Evolutionary conservation across 2,329 filamentous ascomycete species (phyloP), one percentile per base, ranked within the genome.

Genomic region (Pyrenophora tritici-repentis): DNA sequence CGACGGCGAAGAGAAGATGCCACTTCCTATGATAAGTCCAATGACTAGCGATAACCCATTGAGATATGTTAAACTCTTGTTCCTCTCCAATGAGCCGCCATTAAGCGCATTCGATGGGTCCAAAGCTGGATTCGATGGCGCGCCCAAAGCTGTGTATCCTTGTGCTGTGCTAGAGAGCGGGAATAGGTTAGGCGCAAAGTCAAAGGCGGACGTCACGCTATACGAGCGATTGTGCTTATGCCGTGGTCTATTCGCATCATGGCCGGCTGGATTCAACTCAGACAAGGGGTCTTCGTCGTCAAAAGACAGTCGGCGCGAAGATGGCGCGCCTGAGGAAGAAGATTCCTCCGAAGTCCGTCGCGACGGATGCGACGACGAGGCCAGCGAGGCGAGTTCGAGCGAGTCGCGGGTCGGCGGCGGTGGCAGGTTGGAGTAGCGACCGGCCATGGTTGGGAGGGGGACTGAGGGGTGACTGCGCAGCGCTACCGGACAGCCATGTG

Each of bases 1-100:
- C 47, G 90, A 91, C 0, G 93, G 93, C 17, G 91, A 95, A 3
- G 91, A 95, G 76, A 97, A 99, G 67, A 99, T 97, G 12, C 93
- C 94, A 18, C 90, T 95, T 3, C 94, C 94, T 68, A 99, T 97
- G 62, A 97, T 95, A 58, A 99, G 76, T 1, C 94, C 93, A 41
- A 97, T 84, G 42, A 99, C 89, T 50, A 99, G 79, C 18, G 91
- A 95, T 50, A 99, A 75, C 1, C 94, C 94, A 73, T 99, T 99
- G 39, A 97, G 72, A 70, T 93, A 97, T 22, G 94, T 97, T 74
- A 99, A 77, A 12, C 90, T 96, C 79, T 99, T 99, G 78, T 96
- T 88, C 73, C 91, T 94, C 79, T 99, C 94, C 58, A 97, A 76
- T 34, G 88, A 91, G n/a, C 84, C 87, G 54, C 88, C 89, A n/a